phyloP scores from a whole-genome alignment of 306 rosid species.

The Lathyrus oleraceus region DNA sequence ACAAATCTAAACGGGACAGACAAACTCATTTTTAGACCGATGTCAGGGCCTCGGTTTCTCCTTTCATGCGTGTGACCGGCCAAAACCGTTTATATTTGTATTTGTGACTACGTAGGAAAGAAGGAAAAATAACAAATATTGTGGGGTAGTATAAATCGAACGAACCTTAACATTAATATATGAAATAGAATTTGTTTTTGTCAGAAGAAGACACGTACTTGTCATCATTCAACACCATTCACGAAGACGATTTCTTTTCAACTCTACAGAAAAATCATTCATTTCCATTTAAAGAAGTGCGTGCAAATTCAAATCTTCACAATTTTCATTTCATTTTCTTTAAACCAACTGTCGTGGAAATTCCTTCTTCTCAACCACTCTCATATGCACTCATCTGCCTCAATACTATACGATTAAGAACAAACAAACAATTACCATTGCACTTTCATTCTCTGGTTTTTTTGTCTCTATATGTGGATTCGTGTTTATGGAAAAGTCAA shows the following conservation, averaged over 20 bases:
- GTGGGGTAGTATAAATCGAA: background rate
- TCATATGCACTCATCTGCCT: slow-evolving; percentile 36
- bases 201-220: slow-evolving; percentile 32
- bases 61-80: too few relatives aligned
- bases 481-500: slow-evolving; percentile 45
- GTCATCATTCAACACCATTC: slow-evolving; percentile 32
- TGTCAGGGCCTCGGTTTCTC: too few relatives aligned
- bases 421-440: slow-evolving; percentile 25
- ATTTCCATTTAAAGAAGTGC: background rate
- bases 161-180: background rate
- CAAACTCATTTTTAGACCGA: too few relatives aligned
- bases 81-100: too few relatives aligned
- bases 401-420: background rate
- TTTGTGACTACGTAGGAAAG: too few relatives aligned
- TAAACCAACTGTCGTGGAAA: slow-evolving; percentile 37
- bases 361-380: slow-evolving; percentile 29
- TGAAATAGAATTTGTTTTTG: slow-evolving; percentile 14
- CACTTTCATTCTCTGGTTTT: slow-evolving; percentile 30
- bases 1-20: too few relatives aligned
- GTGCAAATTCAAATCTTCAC: slow-evolving; percentile 33
- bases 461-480: background rate
- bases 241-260: slow-evolving; percentile 35
- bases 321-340: background rate
- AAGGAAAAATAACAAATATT: background rate
- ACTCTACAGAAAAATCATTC: background rate